Evolutionary conservation across 305 asterid genomes (phyloP).

Genomic region (Euphrasia arctica): DNA sequence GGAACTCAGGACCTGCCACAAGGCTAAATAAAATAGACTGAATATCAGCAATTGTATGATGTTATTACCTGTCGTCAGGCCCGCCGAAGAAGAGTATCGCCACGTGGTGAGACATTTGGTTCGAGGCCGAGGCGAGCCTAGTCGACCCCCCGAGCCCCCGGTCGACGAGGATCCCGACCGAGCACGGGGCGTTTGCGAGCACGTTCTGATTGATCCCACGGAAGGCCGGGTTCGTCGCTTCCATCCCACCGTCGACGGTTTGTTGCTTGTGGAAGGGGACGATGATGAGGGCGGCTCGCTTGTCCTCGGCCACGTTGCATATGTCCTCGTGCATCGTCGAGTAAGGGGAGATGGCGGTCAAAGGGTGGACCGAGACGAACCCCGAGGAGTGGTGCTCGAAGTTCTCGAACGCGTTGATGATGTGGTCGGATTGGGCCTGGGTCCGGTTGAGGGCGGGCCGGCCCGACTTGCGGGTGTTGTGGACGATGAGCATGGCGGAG

Average conservation of each 20-base stretch:
- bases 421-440: slow-evolving; percentile 86
- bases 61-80: slow-evolving; percentile 43
- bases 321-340: slow-evolving; percentile 92
- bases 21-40: no score
- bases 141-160: slow-evolving; percentile 72
- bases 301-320: slow-evolving; percentile 71
- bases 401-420: slow-evolving; percentile 81
- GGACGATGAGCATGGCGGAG: slow-evolving; percentile 85
- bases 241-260: slow-evolving; percentile 90
- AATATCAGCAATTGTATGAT: no score
- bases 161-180: slow-evolving; percentile 78
- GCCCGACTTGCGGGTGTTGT: slow-evolving; percentile 53
- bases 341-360: slow-evolving; percentile 87
- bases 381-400: slow-evolving; percentile 61
- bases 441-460: slow-evolving; percentile 67
- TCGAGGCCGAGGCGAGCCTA: slow-evolving; percentile 33
- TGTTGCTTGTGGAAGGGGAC: slow-evolving; percentile 90
- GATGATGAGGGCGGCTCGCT: slow-evolving; percentile 56
- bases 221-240: slow-evolving; percentile 59
- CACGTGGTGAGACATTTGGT: slow-evolving; percentile 53
- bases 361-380: slow-evolving; percentile 62
- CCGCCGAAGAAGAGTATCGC: slow-evolving; percentile 79
- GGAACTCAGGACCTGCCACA: no score
- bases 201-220: slow-evolving; percentile 73
- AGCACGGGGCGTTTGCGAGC: slow-evolving; percentile 71